Base-by-base conservation (phyloP, 2,329 filamentous ascomycete genomes). In the Byssothecium circinans region DNA sequence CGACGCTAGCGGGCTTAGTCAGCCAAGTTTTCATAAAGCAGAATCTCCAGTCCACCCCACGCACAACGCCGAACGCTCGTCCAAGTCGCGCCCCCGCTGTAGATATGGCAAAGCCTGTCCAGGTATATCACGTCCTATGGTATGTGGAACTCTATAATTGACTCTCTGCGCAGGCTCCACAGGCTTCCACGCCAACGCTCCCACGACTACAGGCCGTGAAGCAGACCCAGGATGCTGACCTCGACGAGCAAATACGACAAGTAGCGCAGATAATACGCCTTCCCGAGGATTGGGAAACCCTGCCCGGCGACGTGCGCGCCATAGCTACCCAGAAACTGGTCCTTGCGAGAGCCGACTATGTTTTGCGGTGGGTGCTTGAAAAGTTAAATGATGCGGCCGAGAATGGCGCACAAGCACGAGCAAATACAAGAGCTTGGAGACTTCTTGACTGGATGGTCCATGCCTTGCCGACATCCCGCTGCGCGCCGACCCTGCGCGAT, bases 401-500 rank as follows among this genome's bases (percentile, higher is more conserved):
- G 34, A 56, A 52, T 27, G 62, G 70, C 19, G 60, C 44, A 17
- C 61, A 62, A 38, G 76, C 76, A 43, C 74, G 76, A 41, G 64
- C 70, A 27, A 72, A 75, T 34, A 53, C 67, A n/a, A 60, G 61
- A 37, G 72, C 75, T 23, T 85, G 81, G 87, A 76, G 74, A 23
- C 78, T 90, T 29, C 67, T 91, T 19, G 75, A 76, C 36, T 79
- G 78, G 49, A 75, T 87, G 39, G 78, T 89, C 44, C 74, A 78
- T 41, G 74, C 83, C n/a, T 81, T 92, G 15, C 85, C 88, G 0
- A 74, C 84, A 0, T 84, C 87, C 37, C 85, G 83, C 10, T 76
- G 89, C 19, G 87, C 88, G 8, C 84, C 84, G 48, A 83, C 87
- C 3, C 77, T 95, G 6, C 84, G 82, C 18, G 85, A 91, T 48